phyloP scores from a whole-genome alignment of 768 basidiomycete species.

The Pholiota molesta region DNA sequence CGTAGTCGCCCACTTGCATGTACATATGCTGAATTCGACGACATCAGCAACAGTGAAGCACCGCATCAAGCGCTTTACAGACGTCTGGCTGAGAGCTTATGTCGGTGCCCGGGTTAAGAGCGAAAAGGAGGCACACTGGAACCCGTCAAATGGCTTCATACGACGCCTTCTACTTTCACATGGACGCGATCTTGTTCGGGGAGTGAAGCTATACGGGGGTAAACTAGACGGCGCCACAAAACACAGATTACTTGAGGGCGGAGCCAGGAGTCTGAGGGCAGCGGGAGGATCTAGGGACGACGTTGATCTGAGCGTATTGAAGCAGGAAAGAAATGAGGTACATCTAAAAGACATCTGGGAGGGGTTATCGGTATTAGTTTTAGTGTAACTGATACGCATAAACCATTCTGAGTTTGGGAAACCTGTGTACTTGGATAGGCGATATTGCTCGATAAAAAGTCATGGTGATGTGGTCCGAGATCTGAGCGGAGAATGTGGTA shows the following conservation, averaged over 20 bases:
- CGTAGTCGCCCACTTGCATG: conserved; percentile 34
- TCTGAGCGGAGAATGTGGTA: not conserved
- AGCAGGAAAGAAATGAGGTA: not conserved
- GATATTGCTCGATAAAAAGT: not conserved
- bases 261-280: conserved; percentile 25
- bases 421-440: not conserved
- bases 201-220: conserved; percentile 22
- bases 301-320: conserved; percentile 10
- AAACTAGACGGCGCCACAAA: conserved; percentile 24
- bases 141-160: conserved; percentile 20
- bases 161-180: conserved; percentile 27
- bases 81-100: conserved; percentile 22
- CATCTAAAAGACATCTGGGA: conserved; percentile 5
- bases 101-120: not conserved
- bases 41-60: conserved; percentile 11
- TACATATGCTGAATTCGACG: conserved; percentile 21
- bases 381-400: not conserved
- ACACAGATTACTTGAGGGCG: conserved; percentile 18
- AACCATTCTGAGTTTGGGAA: not conserved
- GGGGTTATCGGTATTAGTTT: conserved; percentile 1
- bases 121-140: conserved; percentile 1
- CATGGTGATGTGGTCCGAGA: not conserved
- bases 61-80: conserved; percentile 22
- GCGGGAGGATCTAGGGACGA: conserved; percentile 16
- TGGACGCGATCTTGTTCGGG: conserved; percentile 33